Evolutionary conservation across 352 stramenopile species (phyloP).

Genomic region (Phytophthora sp.): DNA sequence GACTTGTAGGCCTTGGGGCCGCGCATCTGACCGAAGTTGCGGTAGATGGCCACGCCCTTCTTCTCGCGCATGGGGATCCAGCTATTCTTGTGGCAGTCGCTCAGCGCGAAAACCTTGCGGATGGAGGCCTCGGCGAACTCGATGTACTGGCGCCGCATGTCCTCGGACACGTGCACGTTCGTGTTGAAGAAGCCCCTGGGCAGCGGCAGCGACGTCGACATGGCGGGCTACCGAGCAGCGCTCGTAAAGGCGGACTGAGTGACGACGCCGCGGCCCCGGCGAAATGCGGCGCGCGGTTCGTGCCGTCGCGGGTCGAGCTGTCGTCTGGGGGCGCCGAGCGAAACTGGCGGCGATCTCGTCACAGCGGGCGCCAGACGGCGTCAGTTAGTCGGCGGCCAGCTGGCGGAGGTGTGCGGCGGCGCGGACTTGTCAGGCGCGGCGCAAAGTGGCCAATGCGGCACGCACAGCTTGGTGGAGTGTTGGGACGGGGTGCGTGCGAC

Average conservation of each 20-base stretch:
- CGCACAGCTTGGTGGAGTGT: not conserved
- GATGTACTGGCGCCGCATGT: conserved; percentile 77
- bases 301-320: conserved; percentile 30
- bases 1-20: conserved; percentile 68
- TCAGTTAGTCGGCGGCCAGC: conserved; percentile 18
- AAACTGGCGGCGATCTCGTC: conserved; percentile 29
- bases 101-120: conserved; percentile 84
- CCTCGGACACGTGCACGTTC: conserved; percentile 67
- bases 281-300: conserved; percentile 18
- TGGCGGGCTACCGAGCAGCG: conserved; percentile 6
- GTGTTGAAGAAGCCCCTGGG: conserved; percentile 81
- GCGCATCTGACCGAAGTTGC: conserved; percentile 74
- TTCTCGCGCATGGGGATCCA: conserved; percentile 89
- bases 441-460: conserved; percentile 18
- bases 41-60: conserved; percentile 80
- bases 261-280: conserved; percentile 9
- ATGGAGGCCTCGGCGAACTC: conserved; percentile 84
- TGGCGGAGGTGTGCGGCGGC: not conserved
- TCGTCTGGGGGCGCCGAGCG: conserved; percentile 20
- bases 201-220: conserved; percentile 73
- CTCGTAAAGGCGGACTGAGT: conserved; percentile 25
- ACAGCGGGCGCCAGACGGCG: conserved; percentile 6
- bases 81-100: conserved; percentile 81
- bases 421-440: not conserved
- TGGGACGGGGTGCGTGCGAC: not conserved